Conservation (phyloP, 1,284 basidiomycete genomes). For the Peniophora sp. region DNA sequence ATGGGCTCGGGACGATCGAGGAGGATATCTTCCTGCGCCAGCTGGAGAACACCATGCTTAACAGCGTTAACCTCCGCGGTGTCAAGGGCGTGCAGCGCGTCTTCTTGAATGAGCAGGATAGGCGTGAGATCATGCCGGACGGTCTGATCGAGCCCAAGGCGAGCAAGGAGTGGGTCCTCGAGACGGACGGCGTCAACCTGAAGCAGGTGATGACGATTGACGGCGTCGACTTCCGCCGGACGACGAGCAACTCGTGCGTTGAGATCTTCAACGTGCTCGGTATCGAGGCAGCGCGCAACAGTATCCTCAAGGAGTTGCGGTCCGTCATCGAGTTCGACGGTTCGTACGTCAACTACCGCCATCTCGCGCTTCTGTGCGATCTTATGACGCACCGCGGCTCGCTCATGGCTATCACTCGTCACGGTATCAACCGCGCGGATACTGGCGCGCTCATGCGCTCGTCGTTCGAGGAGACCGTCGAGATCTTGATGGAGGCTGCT, state of each 20-base stretch:
- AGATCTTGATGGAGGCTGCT: conserved; percentile 98
- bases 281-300: conserved; percentile 93
- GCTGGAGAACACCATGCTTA: conserved; percentile 93
- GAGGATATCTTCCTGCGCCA: conserved; percentile 97
- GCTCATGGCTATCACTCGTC: conserved; percentile 98
- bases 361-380: conserved; percentile 92
- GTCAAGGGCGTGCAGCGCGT: conserved; percentile 89
- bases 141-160: conserved; percentile 54
- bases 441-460: conserved; percentile 97
- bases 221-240: conserved; percentile 88
- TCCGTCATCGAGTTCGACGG: conserved; percentile 98
- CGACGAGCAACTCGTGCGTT: conserved; percentile 95
- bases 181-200: conserved; percentile 95
- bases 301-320: conserved; percentile 89
- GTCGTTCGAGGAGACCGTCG: conserved; percentile 99
- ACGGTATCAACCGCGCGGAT: conserved; percentile 98
- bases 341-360: conserved; percentile 99
- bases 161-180: conserved; percentile 91
- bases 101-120: conserved; percentile 88
- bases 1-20: conserved; percentile 68
- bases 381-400: conserved; percentile 96
- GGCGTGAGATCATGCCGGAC: conserved; percentile 58
- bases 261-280: conserved; percentile 96
- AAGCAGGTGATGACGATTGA: conserved; percentile 93
- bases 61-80: conserved; percentile 92